Percentiles rank a stretch among this genome's conserved stretches.
Conservation (phyloP, 2,329 filamentous ascomycete species). For the Penicillium vulpinum region DNA sequence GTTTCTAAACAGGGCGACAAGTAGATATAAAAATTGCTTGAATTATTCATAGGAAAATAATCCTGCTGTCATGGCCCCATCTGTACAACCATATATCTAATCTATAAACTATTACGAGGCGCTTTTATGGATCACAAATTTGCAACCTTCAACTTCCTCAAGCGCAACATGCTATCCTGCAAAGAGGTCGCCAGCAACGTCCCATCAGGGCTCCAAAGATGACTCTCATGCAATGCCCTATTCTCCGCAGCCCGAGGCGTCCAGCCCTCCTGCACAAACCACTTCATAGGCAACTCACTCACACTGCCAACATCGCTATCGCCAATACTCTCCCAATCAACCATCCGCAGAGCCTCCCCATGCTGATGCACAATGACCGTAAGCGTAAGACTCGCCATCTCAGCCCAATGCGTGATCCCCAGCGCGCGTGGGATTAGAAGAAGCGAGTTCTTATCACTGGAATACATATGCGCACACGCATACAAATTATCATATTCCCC, state of each 20-base stretch:
- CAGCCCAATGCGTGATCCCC: slow-evolving; percentile 41
- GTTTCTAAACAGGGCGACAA: background rate
- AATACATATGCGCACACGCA: slow-evolving; percentile 59
- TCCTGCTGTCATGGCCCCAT: background rate
- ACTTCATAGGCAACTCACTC: slow-evolving; percentile 36
- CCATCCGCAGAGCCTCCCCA: slow-evolving; percentile 43
- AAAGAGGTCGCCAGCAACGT: slow-evolving; percentile 49
- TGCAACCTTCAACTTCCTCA: slow-evolving; percentile 19
- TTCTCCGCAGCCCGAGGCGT: slow-evolving; percentile 48
- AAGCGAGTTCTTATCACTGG: slow-evolving; percentile 57
- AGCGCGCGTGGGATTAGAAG: slow-evolving; percentile 54
- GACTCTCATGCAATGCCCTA: slow-evolving; percentile 49
- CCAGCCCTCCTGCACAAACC: slow-evolving; percentile 54
- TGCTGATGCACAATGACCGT: slow-evolving; percentile 51
- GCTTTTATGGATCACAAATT: slow-evolving; percentile 22
- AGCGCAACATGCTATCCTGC: slow-evolving; percentile 52
- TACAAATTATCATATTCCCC: slow-evolving; percentile 54
- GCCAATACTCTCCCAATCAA: slow-evolving; percentile 33
- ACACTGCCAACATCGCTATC: background rate
- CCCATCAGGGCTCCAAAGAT: slow-evolving; percentile 47
- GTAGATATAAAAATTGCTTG: background rate
- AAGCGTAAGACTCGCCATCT: slow-evolving; percentile 51
- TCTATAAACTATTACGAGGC: background rate
- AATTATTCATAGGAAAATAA: background rate
- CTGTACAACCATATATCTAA: background rate